These are phyloP conservation scores for Letharia lupina DNA, from an alignment of 495 filamentous ascomycete genomes.

Conservation along the genomic window DNA sequence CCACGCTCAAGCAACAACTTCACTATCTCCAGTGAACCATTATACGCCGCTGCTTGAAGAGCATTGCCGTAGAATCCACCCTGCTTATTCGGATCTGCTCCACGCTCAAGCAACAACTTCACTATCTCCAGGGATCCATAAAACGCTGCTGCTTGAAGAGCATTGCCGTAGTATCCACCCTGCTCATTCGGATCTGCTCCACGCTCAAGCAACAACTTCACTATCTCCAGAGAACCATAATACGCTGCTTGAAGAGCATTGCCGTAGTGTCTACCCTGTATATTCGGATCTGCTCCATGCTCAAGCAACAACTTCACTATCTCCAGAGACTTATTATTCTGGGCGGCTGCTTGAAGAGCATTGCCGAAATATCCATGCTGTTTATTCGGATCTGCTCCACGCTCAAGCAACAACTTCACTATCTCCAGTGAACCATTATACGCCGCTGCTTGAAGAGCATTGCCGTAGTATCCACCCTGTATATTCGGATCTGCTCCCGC, in stretches of 20 bases:
- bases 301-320: conserved; percentile 25
- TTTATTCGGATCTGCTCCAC: conserved; percentile 5
- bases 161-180: not conserved
- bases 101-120: not conserved
- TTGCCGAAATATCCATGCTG: conserved; percentile 19
- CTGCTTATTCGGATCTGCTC: not conserved
- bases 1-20: not conserved
- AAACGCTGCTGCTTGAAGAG: not conserved
- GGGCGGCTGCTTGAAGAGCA: conserved; percentile 29
- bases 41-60: not conserved
- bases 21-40: not conserved
- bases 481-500: conserved; percentile 20
- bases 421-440: too few relatives aligned
- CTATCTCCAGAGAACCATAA: not conserved
- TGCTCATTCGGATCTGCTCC: not conserved
- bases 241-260: not conserved
- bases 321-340: too few relatives aligned
- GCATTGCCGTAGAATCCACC: not conserved
- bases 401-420: not conserved
- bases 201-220: not conserved
- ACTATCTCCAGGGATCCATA: not conserved
- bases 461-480: not conserved
- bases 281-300: conserved; percentile 20
- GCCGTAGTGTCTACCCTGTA: not conserved
- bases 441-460: not conserved